These are phyloP conservation scores for Plantago ovata DNA, from an alignment of 257 asterid genomes.

Conservation along the genomic window DNA sequence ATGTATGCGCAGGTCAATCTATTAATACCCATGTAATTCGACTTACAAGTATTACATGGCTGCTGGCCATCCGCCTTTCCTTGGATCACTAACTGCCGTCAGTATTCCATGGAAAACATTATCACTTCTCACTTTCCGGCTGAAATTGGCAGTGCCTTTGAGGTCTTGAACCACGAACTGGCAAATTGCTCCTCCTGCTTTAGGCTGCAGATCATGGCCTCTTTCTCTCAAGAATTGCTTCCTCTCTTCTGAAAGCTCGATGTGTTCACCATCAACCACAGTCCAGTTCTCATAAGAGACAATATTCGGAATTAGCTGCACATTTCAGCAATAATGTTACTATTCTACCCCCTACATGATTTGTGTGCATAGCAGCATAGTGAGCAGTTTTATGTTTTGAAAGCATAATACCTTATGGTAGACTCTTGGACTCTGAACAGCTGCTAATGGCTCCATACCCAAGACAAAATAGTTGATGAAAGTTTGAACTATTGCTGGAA, in stretches of 20 bases:
- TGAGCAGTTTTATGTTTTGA: background rate
- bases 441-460: conserved; percentile 76
- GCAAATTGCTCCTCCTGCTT: conserved; percentile 65
- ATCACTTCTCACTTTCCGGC: conserved; percentile 24
- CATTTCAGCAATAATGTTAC: background rate
- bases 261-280: conserved; percentile 70
- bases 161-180: conserved; percentile 77
- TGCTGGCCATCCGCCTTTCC: conserved; percentile 62
- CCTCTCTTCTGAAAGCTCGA: conserved; percentile 47
- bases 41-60: background rate
- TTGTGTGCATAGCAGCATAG: too few relatives aligned
- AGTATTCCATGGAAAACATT: background rate
- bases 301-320: conserved; percentile 79
- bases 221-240: conserved; percentile 59
- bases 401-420: conserved; percentile 56
- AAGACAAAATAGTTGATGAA: conserved; percentile 77
- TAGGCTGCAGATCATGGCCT: conserved; percentile 61
- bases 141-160: conserved; percentile 3
- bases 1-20: background rate
- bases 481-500: conserved; percentile 81
- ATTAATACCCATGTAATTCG: background rate
- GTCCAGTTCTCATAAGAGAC: conserved; percentile 91
- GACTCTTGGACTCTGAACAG: conserved; percentile 75
- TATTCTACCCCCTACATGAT: background rate
- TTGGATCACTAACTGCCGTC: conserved; percentile 65